Evolutionary conservation across 331 rosid species (phyloP).

Genomic region (Stylosanthes scabra): DNA sequence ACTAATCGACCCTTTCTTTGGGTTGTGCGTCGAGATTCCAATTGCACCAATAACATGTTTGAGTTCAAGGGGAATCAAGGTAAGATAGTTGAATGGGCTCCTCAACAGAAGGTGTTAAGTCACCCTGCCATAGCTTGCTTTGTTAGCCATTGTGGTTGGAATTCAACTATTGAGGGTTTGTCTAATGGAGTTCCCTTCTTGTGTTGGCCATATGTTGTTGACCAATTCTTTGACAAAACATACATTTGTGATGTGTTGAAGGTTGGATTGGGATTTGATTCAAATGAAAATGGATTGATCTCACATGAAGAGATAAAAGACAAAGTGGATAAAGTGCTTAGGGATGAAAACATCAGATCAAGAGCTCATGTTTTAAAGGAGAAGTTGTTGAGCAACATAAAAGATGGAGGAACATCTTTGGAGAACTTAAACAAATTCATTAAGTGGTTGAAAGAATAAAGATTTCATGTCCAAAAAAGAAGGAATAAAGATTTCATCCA

Average conservation of each 20-base stretch:
- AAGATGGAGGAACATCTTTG: too few species aligned
- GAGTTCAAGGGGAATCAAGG: slow-evolving; percentile 35
- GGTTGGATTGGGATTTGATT: slow-evolving; percentile 41
- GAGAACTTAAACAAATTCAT: too few species aligned
- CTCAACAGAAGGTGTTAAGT: slow-evolving; percentile 47
- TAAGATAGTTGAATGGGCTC: slow-evolving; percentile 49
- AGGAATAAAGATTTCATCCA: too few species aligned
- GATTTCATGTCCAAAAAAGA: too few species aligned
- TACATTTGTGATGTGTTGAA: slow-evolving; percentile 37
- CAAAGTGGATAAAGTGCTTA: slow-evolving; percentile 40
- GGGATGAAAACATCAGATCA: too few species aligned
- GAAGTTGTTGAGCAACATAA: too few species aligned
- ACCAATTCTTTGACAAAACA: slow-evolving; percentile 43
- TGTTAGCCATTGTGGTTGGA: slow-evolving; percentile 64
- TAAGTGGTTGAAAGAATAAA: too few species aligned
- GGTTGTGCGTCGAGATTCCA: slow-evolving; percentile 24
- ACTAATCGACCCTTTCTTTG: slow-evolving; percentile 23
- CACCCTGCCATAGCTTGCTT: slow-evolving; percentile 59
- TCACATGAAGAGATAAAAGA: slow-evolving; percentile 36
- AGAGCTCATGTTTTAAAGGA: too few species aligned
- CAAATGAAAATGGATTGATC: slow-evolving; percentile 36
- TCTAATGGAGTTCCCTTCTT: slow-evolving; percentile 21
- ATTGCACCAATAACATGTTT: slow-evolving; percentile 23
- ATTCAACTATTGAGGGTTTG: slow-evolving; percentile 52
- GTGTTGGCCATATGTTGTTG: slow-evolving; percentile 33